These are phyloP conservation scores for Aspergillus flavus DNA, from an alignment of 2,329 filamentous ascomycete genomes.

Conservation along the genomic window DNA sequence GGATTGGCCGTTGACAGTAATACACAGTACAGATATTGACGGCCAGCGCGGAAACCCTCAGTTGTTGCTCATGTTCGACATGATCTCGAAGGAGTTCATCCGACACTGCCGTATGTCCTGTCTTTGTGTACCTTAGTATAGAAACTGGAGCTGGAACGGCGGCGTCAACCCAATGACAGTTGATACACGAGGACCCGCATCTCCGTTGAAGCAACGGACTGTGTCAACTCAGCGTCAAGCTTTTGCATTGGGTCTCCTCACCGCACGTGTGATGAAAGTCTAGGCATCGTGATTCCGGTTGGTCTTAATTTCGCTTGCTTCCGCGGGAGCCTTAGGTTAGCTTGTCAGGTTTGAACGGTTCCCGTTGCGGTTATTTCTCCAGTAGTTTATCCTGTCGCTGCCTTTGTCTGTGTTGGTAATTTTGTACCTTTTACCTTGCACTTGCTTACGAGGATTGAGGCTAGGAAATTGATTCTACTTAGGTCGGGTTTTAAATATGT, in stretches of 20 bases:
- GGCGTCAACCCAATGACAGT: no score
- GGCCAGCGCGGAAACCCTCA: not conserved
- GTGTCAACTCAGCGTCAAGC: conserved; percentile 10
- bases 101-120: not conserved
- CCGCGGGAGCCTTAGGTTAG: not conserved
- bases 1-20: not conserved
- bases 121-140: not conserved
- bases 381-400: conserved; percentile 6
- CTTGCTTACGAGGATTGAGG: not conserved
- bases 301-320: conserved; percentile 8
- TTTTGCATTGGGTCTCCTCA: not conserved
- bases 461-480: not conserved
- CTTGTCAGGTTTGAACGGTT: not conserved
- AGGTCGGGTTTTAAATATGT: not conserved
- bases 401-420: not conserved
- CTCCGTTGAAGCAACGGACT: conserved; percentile 5
- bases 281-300: not conserved
- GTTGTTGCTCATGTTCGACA: not conserved
- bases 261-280: not conserved
- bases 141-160: not conserved
- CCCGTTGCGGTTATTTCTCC: not conserved
- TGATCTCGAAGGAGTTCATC: not conserved
- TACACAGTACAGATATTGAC: not conserved
- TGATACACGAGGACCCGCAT: conserved; percentile 1
- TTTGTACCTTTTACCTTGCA: not conserved